Evolutionary conservation across 2,329 filamentous ascomycete species (phyloP), one percentile per base, ranked within the genome.

Genomic region (Calycina herbarum): DNA sequence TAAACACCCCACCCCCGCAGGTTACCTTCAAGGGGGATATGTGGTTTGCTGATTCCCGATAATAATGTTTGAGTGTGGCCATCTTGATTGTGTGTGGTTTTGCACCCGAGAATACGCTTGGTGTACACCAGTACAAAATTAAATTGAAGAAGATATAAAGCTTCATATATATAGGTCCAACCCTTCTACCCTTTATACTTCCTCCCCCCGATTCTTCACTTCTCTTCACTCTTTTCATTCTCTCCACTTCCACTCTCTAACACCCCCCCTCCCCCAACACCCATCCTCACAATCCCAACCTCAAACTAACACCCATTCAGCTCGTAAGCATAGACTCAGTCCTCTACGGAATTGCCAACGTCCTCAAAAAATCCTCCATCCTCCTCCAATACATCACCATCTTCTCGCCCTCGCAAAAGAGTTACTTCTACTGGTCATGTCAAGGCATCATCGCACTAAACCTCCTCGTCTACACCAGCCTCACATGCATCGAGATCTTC

Each of bases 351-450:
- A 51, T 51, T 0, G 45, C 45, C n/a, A 51, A 51, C 10, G 45
- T 51, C 20, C 45, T 57, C 3, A 17, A 33, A 35, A 57, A 57
- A 35, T 10, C 31, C 11, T 33, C 54, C 31, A 57, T 57, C 31
- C 54, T 57, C 54, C 54, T 57, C 31, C 54, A 57, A 57, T 57
- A 57, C 31, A 35, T 33, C 20, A 57, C 27, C 11, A 8, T 57
- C 17, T 57, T 57, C 27, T 31, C 54, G 27, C 27, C 54, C 6
- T 24, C 45, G 13, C 7, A 24, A 51, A 51, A 51, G 3, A 11
- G 20, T 27, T 51, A 51, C 45, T 51, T 51, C 45, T 51, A 24
- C n/a, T 24, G 45, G n/a, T 27, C 45, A 5, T 51, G 45, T 51
- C 45, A 51, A 3, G 45, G 45, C 20, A 20, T 51, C 7, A 51